These are phyloP conservation scores for Huiozyma sinensis DNA, from an alignment of 805 yeast species.

Conservation along the genomic window DNA sequence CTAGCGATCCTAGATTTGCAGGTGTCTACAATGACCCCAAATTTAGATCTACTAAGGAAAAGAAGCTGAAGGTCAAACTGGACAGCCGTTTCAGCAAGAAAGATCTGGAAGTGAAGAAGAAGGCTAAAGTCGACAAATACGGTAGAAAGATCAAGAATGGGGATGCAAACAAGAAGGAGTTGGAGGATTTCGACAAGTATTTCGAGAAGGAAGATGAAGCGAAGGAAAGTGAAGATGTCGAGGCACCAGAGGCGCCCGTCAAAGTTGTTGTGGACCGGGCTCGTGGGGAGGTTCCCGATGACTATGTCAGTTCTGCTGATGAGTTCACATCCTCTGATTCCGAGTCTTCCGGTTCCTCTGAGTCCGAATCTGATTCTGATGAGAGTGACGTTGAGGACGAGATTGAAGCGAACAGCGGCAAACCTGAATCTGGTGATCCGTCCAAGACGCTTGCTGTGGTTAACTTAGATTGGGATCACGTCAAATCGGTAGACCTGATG, in stretches of 20 bases:
- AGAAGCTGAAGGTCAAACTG: conserved; percentile 60
- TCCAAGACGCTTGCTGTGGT: conserved; percentile 78
- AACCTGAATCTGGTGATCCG: conserved; percentile 84
- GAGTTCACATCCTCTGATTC: conserved; percentile 38
- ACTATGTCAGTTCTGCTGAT: conserved; percentile 33
- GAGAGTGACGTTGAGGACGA: conserved; percentile 40
- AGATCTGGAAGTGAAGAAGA: conserved; percentile 47
- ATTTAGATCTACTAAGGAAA: conserved; percentile 63
- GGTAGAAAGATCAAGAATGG: conserved; percentile 56
- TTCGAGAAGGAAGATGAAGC: conserved; percentile 33
- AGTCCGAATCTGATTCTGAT: not conserved
- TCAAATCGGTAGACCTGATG: conserved; percentile 77
- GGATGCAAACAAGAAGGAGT: conserved; percentile 27
- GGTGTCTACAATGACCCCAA: conserved; percentile 80
- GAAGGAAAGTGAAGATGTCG: conserved; percentile 4
- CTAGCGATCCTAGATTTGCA: conserved; percentile 67
- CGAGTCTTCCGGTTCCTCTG: conserved; percentile 30
- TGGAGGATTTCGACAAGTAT: conserved; percentile 51
- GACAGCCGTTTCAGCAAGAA: conserved; percentile 76
- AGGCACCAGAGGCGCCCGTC: not conserved
- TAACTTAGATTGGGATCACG: conserved; percentile 94
- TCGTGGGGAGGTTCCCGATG: conserved; percentile 52
- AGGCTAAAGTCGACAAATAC: conserved; percentile 68
- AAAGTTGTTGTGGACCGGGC: conserved; percentile 40
- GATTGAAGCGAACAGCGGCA: conserved; percentile 39